A percentile compares a stretch with the other conserved stretches of the same genome.
Conservation (phyloP, 1,284 basidiomycete genomes). For the Ustilago lituana region DNA sequence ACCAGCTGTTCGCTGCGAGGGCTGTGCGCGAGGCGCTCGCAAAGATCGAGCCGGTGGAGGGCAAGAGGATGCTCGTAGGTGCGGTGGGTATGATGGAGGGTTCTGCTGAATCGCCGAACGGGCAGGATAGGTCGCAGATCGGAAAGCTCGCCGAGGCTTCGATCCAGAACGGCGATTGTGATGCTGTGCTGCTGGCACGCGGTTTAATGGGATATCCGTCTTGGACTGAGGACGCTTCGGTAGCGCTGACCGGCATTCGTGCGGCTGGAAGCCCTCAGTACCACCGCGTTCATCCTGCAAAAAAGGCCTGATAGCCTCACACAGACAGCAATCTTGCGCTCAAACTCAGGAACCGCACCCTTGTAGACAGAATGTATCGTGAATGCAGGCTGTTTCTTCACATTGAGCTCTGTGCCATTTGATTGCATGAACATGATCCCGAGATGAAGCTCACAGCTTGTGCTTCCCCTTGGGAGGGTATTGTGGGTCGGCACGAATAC, state of each 20-base stretch:
- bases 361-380: too few relatives aligned
- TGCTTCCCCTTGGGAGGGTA: slow-evolving; percentile 50
- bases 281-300: slow-evolving; percentile 45
- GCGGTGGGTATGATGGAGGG: slow-evolving; percentile 63
- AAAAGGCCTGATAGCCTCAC: slow-evolving; percentile 21
- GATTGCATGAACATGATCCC: background rate
- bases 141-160: slow-evolving; percentile 58
- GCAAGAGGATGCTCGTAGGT: slow-evolving; percentile 52
- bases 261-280: slow-evolving; percentile 56
- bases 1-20: slow-evolving; percentile 56
- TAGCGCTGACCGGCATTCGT: slow-evolving; percentile 39
- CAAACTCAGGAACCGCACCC: too few relatives aligned
- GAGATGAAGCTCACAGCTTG: slow-evolving; percentile 31
- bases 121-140: slow-evolving; percentile 25
- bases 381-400: too few relatives aligned
- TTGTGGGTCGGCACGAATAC: slow-evolving; percentile 69
- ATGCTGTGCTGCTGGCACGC: slow-evolving; percentile 56
- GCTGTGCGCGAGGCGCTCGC: slow-evolving; percentile 46
- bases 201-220: slow-evolving; percentile 56
- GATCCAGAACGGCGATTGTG: slow-evolving; percentile 44
- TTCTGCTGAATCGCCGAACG: slow-evolving; percentile 23
- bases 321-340: too few relatives aligned
- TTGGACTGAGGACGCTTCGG: slow-evolving; percentile 53
- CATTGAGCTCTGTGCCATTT: too few relatives aligned
- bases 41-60: slow-evolving; percentile 8